phyloP scores from a whole-genome alignment of 2,329 filamentous ascomycete species.

The Lecanosticta acicola region DNA sequence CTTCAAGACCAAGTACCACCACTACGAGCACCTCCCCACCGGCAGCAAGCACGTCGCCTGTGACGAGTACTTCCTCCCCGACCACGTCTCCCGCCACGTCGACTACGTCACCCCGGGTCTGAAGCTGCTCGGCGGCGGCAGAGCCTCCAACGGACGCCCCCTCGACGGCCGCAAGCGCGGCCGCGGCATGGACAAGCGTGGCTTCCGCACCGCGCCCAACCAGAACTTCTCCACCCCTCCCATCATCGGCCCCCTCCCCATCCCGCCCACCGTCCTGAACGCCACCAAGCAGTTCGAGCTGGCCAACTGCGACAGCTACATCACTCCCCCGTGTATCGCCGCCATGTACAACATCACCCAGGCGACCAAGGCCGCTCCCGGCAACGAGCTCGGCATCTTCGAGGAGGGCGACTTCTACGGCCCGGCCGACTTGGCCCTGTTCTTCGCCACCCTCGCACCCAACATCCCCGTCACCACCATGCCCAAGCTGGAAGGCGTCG shows the following conservation, averaged over 20 bases:
- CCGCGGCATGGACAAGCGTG: slow-evolving; percentile 16
- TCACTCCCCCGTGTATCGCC: slow-evolving; percentile 8
- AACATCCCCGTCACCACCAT: slow-evolving; percentile 20
- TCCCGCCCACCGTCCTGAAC: slow-evolving; percentile 10
- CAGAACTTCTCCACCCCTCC: slow-evolving; percentile 14
- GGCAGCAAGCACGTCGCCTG: slow-evolving; percentile 40
- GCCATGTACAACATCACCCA: slow-evolving; percentile 41
- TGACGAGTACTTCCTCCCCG: slow-evolving; percentile 46
- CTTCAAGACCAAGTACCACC: slow-evolving; percentile 49
- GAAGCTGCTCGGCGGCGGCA: slow-evolving; percentile 36
- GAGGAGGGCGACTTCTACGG: slow-evolving; percentile 42
- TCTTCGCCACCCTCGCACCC: slow-evolving; percentile 36
- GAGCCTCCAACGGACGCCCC: slow-evolving; percentile 9
- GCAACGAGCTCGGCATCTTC: slow-evolving; percentile 45
- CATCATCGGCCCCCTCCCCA: slow-evolving; percentile 1
- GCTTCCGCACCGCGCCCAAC: slow-evolving; percentile 11
- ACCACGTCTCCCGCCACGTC: slow-evolving; percentile 44
- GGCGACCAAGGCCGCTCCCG: slow-evolving; percentile 34
- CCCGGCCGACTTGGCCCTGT: slow-evolving; percentile 43
- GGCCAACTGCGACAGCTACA: slow-evolving; percentile 23
- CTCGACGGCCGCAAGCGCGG: slow-evolving; percentile 8
- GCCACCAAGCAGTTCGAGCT: slow-evolving; percentile 8
- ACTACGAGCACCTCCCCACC: slow-evolving; percentile 53
- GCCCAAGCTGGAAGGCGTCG: slow-evolving; percentile 28
- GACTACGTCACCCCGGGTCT: slow-evolving; percentile 55